Evolutionary conservation across 2,329 filamentous ascomycete genomes (phyloP), one percentile per base, ranked within the genome.

Genomic region (Didymella pinodella): DNA sequence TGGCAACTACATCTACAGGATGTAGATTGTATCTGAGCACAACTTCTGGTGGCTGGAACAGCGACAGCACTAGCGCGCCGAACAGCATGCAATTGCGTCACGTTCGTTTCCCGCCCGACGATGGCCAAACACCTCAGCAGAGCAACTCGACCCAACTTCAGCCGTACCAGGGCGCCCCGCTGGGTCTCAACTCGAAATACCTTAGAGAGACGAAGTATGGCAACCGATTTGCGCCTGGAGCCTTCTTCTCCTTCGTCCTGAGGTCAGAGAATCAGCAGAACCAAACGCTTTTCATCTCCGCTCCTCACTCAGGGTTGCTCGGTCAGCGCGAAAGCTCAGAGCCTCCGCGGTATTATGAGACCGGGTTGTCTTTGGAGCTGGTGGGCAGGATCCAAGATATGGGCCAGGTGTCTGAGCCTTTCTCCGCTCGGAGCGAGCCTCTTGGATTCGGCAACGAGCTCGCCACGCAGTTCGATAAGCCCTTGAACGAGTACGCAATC

Each of bases 71-170:
- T 7, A 88, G 84, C 57, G 88, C 91, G 0, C 93, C 95, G 0
- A 93, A 91, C 68, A 97, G 92, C 78, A 97, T 99, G 92, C 93
- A 97, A 77, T 88, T 97, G n/a, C 90, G 96, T 67, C 95, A 96
- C 72, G 92, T 99, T 77, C 96, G 95, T 73, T 96, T 97, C 59
- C 95, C 96, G 1, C 95, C 95, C 0, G 77, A 81, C 38, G 67
- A 72, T 26, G 65, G 62, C 12, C 64, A 65, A 28, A 51, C 64
- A 22, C 50, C 68, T 52, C 63, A 56, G 48, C 66, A 68, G 52
- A 61, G 51, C 48, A 62, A 67, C 46, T 65, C 69, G 14, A 68
- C 65, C n/a, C 72, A 73, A 48, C 29, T 73, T 48, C 71, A 72
- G 49, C 67, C 68, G 45, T 76, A 74, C 57, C 68, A 69, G 59